phyloP scores from a whole-genome alignment of 2,329 filamentous ascomycete species.

The Sclerotinia minor region DNA sequence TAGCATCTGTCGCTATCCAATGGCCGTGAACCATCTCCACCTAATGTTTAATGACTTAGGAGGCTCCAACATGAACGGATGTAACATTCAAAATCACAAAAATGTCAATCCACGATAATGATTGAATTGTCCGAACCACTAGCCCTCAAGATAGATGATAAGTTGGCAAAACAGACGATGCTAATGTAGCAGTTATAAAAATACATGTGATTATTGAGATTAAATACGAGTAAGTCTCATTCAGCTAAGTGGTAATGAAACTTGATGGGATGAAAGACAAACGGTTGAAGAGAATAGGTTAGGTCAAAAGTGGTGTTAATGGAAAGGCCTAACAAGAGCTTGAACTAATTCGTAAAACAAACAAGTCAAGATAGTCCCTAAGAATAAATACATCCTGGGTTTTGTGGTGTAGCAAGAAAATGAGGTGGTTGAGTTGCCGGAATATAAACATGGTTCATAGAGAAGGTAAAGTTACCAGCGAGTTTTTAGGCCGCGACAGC shows the following conservation, averaged over 20 bases:
- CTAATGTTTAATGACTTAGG: background rate
- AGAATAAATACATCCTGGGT: background rate
- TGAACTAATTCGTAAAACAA: background rate
- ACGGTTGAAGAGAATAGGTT: background rate
- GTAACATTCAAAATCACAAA: constrained; percentile 10
- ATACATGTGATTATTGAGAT: constrained; percentile 9
- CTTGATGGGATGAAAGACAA: background rate
- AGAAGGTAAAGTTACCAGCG: background rate
- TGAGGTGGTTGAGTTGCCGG: background rate
- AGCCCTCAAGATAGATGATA: background rate
- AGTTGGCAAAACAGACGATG: constrained; percentile 14
- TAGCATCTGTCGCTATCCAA: constrained; percentile 1
- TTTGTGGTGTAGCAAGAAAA: constrained; percentile 12
- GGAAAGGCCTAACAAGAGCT: background rate
- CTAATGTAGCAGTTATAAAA: constrained; percentile 4
- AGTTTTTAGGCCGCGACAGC: background rate
- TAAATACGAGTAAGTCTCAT: constrained; percentile 10
- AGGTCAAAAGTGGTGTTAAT: background rate
- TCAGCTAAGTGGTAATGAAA: background rate
- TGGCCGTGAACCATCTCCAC: background rate
- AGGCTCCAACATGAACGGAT: background rate
- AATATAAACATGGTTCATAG: background rate
- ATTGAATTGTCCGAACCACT: constrained; percentile 17
- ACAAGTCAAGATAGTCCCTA: background rate
- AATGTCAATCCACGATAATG: constrained; percentile 18